A percentile compares a stretch with the other conserved stretches of the same genome.
Conservation (phyloP, 805 yeast genomes). For the Nakazawaea molendinolei region DNA sequence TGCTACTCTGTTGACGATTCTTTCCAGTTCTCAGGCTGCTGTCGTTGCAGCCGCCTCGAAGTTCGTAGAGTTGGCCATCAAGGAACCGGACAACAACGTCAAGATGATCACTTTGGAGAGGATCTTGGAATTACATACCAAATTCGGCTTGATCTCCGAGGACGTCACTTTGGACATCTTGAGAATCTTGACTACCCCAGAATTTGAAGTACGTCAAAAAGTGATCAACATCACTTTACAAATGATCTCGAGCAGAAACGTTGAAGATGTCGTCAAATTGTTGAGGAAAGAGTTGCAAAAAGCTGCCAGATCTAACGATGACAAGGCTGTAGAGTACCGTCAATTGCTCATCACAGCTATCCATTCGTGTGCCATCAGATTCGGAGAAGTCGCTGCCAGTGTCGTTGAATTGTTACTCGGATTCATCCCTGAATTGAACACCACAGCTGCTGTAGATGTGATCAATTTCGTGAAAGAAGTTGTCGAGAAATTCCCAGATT, state of each 20-base stretch:
- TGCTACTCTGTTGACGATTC: constrained; percentile 65
- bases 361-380: constrained; percentile 80
- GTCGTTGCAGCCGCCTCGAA: constrained; percentile 77
- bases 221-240: constrained; percentile 81
- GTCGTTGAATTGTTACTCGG: constrained; percentile 87
- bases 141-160: constrained; percentile 63
- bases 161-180: constrained; percentile 81
- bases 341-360: constrained; percentile 83
- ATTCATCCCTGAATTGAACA: constrained; percentile 76
- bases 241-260: constrained; percentile 79
- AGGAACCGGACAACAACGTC: constrained; percentile 92
- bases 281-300: constrained; percentile 85
- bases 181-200: constrained; percentile 81
- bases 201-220: constrained; percentile 82
- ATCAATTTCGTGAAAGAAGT: constrained; percentile 91
- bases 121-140: constrained; percentile 65
- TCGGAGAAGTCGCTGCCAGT: constrained; percentile 84
- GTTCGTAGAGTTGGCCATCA: constrained; percentile 81
- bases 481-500: constrained; percentile 81
- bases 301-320: constrained; percentile 66
- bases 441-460: constrained; percentile 83
- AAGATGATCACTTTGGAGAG: constrained; percentile 88
- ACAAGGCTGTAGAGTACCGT: constrained; percentile 79
- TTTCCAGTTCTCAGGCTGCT: constrained; percentile 53
- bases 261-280: constrained; percentile 86